These are phyloP conservation scores for Phlegmacium glaucopus DNA, from an alignment of 768 basidiomycete species.

Conservation along the genomic window DNA sequence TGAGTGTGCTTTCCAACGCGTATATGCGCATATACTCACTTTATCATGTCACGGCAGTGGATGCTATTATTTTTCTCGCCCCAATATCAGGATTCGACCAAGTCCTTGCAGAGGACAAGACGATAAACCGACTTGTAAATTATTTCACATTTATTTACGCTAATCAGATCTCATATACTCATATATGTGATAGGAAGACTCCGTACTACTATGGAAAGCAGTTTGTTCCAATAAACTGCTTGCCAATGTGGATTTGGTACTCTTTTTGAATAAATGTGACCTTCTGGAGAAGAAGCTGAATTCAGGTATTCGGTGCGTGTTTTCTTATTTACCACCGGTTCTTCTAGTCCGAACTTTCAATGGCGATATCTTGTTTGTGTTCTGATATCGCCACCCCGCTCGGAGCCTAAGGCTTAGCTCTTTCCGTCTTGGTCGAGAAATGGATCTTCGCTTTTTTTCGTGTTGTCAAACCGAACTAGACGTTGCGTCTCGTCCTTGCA, in stretches of 20 bases:
- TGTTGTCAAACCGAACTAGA: background rate
- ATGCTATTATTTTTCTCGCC: conserved; percentile 76
- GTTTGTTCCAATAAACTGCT: conserved; percentile 82
- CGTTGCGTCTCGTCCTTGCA: background rate
- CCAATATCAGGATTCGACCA: conserved; percentile 76
- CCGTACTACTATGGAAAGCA: conserved; percentile 86
- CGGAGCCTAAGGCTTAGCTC: background rate
- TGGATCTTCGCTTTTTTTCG: background rate
- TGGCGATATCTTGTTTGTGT: too few species aligned
- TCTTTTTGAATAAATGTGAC: conserved; percentile 89
- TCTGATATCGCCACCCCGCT: background rate
- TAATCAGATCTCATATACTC: too few species aligned
- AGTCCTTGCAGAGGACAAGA: conserved; percentile 59
- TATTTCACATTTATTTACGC: background rate
- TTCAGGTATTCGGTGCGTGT: conserved; percentile 45
- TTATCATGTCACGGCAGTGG: conserved; percentile 32
- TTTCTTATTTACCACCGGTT: conserved; percentile 3
- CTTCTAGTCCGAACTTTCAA: conserved; percentile 6
- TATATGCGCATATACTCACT: background rate
- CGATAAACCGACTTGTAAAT: conserved; percentile 56
- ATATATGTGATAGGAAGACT: conserved; percentile 57
- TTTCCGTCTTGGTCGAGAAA: background rate
- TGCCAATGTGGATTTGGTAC: conserved; percentile 73
- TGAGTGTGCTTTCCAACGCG: conserved; percentile 12
- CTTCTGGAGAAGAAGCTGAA: conserved; percentile 70